phyloP scores from a whole-genome alignment of 2,329 filamentous ascomycete species.

The Hypoxylon sp. region DNA sequence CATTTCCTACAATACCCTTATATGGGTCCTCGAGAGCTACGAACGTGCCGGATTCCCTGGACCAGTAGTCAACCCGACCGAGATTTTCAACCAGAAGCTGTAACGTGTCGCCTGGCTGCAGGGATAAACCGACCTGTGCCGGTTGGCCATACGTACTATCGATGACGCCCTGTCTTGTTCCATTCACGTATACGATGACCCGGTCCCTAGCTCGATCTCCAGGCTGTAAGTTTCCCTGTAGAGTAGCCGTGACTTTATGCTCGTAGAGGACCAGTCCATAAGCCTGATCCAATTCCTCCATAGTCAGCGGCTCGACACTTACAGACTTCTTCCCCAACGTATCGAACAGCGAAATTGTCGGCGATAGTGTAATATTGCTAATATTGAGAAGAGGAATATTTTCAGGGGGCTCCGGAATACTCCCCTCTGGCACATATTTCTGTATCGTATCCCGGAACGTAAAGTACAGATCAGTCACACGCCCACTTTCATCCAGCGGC shows the following conservation, averaged over 20 bases:
- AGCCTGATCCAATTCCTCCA: slow-evolving; percentile 63
- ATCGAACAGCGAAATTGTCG: slow-evolving; percentile 59
- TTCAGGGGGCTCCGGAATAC: slow-evolving; percentile 57
- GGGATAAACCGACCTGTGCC: slow-evolving; percentile 55
- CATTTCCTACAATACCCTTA: slow-evolving; percentile 63
- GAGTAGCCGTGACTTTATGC: slow-evolving; percentile 50
- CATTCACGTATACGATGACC: slow-evolving; percentile 65
- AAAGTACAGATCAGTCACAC: slow-evolving; percentile 61
- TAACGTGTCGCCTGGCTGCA: slow-evolving; percentile 59
- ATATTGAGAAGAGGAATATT: slow-evolving; percentile 56
- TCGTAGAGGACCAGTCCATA: slow-evolving; percentile 63
- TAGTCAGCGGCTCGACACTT: slow-evolving; percentile 56
- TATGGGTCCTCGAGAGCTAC: slow-evolving; percentile 59
- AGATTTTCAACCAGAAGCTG: slow-evolving; percentile 66
- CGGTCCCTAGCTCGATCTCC: slow-evolving; percentile 64
- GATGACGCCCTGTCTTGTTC: slow-evolving; percentile 59
- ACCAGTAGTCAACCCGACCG: slow-evolving; percentile 64
- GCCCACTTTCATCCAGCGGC: slow-evolving; percentile 65
- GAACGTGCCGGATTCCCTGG: slow-evolving; percentile 52
- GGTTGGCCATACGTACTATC: slow-evolving; percentile 62
- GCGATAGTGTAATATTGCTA: slow-evolving; percentile 57
- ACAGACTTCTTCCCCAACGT: slow-evolving; percentile 49
- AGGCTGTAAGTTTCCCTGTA: slow-evolving; percentile 56
- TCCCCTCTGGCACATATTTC: slow-evolving; percentile 56
- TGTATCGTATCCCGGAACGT: slow-evolving; percentile 58